phyloP scores from a whole-genome alignment of 768 basidiomycete species.

The Boletus speciosus region DNA sequence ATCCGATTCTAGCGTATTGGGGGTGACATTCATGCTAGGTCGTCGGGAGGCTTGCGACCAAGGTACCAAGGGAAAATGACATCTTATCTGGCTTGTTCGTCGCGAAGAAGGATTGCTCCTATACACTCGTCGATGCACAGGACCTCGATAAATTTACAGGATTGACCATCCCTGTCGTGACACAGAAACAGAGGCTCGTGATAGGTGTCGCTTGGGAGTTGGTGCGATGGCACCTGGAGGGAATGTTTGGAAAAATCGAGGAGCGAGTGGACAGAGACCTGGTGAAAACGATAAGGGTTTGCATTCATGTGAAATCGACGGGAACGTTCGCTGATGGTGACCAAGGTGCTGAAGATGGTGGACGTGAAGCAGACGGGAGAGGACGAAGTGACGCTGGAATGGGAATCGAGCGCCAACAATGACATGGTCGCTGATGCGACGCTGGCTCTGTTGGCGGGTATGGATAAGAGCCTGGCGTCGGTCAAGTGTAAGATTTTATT shows the following conservation, averaged over 20 bases:
- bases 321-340: not conserved
- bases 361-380: constrained; percentile 74
- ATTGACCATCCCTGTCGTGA: constrained; percentile 75
- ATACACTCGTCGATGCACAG: constrained; percentile 85
- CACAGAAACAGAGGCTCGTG: constrained; percentile 77
- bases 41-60: constrained; percentile 81
- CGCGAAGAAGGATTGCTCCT: constrained; percentile 91
- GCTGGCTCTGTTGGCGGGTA: constrained; percentile 79
- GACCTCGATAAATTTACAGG: constrained; percentile 90
- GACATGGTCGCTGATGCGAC: constrained; percentile 99
- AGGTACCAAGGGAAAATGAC: constrained; percentile 64
- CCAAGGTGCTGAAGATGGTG: constrained; percentile 85
- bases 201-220: constrained; percentile 86
- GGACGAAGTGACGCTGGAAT: constrained; percentile 83
- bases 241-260: constrained; percentile 83
- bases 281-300: constrained; percentile 61
- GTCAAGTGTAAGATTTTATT: constrained; percentile 56
- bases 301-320: constrained; percentile 19
- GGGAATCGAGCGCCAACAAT: constrained; percentile 88
- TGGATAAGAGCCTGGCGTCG: constrained; percentile 91
- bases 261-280: constrained; percentile 64
- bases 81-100: constrained; percentile 81
- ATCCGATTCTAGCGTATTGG: not conserved
- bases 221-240: constrained; percentile 94
- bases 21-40: constrained; percentile 47